Evolutionary conservation across 192 early-diverging fungal species (phyloP).

Genomic region (Backusella luteola): DNA sequence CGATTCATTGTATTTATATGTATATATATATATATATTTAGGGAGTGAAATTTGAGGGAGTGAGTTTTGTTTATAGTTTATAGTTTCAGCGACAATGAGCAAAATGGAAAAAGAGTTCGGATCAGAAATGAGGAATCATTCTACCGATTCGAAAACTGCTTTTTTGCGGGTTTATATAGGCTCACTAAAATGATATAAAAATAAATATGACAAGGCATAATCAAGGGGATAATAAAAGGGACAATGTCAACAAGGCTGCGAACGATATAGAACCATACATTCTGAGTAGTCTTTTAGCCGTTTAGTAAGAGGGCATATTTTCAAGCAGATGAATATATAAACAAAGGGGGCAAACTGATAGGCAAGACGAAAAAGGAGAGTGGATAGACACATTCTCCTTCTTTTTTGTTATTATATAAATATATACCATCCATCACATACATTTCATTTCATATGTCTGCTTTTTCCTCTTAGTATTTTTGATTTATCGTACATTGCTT

Average conservation of each 20-base stretch:
- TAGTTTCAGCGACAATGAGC: not conserved
- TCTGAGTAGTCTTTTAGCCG: not conserved
- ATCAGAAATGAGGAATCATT: slow-evolving; percentile 3
- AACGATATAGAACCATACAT: not conserved
- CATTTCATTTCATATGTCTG: not conserved
- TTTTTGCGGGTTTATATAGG: not conserved
- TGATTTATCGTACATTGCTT: not conserved
- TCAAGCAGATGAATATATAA: not conserved
- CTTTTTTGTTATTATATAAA: not conserved
- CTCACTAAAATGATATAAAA: not conserved
- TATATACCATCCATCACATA: not conserved
- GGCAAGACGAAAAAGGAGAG: not conserved
- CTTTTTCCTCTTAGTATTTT: not conserved
- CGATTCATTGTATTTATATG: not conserved
- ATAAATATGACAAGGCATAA: not conserved
- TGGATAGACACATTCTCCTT: not conserved
- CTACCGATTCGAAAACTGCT: not conserved
- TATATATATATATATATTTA: not conserved
- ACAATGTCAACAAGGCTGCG: slow-evolving; percentile 1
- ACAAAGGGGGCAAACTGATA: not conserved
- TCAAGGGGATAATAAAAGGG: not conserved
- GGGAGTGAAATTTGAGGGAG: not conserved
- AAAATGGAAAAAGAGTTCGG: not conserved
- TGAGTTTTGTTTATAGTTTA: not conserved
- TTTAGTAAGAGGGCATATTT: not conserved